Percentiles rank a stretch among this genome's conserved stretches.
Evolutionary conservation across 148 eudicot genomes (phyloP).

Genomic region (Bassia scoparia): DNA sequence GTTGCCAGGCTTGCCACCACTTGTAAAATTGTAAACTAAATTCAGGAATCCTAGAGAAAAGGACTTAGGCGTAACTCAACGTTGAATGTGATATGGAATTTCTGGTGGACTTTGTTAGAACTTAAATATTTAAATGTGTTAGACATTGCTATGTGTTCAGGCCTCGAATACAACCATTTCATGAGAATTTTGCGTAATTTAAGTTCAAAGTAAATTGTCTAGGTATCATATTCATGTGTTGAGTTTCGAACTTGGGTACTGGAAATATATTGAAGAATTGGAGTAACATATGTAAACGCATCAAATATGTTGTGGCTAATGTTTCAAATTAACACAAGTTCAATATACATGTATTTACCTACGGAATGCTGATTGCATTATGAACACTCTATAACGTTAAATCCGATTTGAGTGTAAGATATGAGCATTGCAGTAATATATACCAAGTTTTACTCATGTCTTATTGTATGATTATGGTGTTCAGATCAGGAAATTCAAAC

Average conservation of each 20-base stretch:
- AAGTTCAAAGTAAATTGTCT: no score
- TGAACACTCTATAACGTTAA: background rate
- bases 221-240: no score
- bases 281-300: no score
- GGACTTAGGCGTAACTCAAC: background rate
- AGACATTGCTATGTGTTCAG: no score
- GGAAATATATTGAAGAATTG: no score
- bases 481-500: conserved; percentile 80
- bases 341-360: background rate
- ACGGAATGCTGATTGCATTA: background rate
- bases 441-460: no score
- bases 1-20: background rate
- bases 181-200: no score
- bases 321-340: no score
- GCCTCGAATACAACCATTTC: no score
- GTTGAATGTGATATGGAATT: background rate
- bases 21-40: background rate
- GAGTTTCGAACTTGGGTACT: no score
- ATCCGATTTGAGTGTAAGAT: background rate
- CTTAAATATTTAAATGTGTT: no score
- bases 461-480: conserved; percentile 11
- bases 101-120: background rate
- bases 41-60: background rate
- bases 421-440: background rate
- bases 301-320: no score